Evolutionary conservation across 805 yeast species (phyloP), one percentile per base, ranked within the genome.

Genomic region (Candida tammaniensis): DNA sequence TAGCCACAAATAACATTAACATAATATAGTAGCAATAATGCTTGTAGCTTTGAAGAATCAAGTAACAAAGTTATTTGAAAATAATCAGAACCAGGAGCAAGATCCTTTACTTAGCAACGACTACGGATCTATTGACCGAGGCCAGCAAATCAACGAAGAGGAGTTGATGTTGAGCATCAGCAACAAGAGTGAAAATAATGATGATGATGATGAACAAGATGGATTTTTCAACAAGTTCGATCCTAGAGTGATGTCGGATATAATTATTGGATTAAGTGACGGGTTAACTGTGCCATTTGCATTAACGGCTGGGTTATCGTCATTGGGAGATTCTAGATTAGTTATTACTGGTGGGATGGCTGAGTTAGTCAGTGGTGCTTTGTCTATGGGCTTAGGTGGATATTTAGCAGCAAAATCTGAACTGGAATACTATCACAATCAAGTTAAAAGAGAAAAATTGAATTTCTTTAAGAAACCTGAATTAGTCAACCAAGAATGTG

Each of bases 271-370:
- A 4, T 74, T 91, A 32, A 81, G 93, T 22, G 98, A 91, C 57
- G 98, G 98, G 4, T 73, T 91, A 46, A 91, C 98, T 0, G 98
- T 91, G 25, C 98, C 98, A n/a, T 91, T 91, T 70, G 98, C 98
- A 2, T 73, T 93, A 48, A 93, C 98, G 1, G 98, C 98, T 0
- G 98, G 98, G 31, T 72, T 91, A 36, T 83, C 95, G 1, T 82
- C 94, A 1, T 72, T 91, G 34, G 98, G 98, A 34, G 85, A 86
- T 57, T 69, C 96, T 12, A 83, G 77, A 57, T 74, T 91, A 44
- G 98, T 91, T 33, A 88, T 91, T 42, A 88, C 98, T 17, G 98
- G 98, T 71, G 98, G 98, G 16, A 77, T 91, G 74, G 98, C 98
- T 7, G 98, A 91, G 67, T 76, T 91, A 47, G 94, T 91, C 3